phyloP scores from a whole-genome alignment of 177 flowering plant genomes.

The Vitis hybrid region DNA sequence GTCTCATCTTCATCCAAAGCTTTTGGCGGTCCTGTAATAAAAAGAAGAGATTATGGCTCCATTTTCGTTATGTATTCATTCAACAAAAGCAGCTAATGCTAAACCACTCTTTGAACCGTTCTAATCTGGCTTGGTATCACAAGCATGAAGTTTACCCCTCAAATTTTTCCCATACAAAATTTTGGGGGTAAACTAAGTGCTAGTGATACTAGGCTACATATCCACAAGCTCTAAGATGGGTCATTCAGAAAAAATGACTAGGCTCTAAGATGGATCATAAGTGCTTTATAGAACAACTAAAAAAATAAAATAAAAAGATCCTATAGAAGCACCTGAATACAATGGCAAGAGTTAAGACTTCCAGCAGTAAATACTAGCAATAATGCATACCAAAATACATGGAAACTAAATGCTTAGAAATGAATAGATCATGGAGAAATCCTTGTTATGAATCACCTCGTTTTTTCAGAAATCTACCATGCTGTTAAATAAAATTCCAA shows the following conservation, averaged over 20 bases:
- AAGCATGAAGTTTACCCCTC: background rate
- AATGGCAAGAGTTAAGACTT: background rate
- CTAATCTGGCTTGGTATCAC: no score
- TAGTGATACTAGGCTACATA: no score
- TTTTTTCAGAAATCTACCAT: background rate
- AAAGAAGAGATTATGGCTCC: background rate
- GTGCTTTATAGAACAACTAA: background rate
- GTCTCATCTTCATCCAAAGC: constrained; percentile 97
- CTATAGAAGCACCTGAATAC: no score
- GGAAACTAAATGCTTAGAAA: background rate
- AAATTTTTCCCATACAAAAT: no score
- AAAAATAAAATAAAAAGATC: background rate
- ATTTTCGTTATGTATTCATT: background rate
- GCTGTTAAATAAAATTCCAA: background rate
- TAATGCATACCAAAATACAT: background rate
- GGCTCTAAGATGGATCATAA: no score
- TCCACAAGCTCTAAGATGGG: no score
- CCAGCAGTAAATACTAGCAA: background rate
- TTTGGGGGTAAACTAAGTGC: no score
- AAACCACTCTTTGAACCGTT: no score
- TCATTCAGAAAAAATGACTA: no score
- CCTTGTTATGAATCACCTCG: background rate
- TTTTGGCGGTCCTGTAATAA: constrained; percentile 88
- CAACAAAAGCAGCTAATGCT: background rate
- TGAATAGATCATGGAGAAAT: background rate